Conservation (phyloP, 2,329 filamentous ascomycete species). For the Tolypocladium album region DNA sequence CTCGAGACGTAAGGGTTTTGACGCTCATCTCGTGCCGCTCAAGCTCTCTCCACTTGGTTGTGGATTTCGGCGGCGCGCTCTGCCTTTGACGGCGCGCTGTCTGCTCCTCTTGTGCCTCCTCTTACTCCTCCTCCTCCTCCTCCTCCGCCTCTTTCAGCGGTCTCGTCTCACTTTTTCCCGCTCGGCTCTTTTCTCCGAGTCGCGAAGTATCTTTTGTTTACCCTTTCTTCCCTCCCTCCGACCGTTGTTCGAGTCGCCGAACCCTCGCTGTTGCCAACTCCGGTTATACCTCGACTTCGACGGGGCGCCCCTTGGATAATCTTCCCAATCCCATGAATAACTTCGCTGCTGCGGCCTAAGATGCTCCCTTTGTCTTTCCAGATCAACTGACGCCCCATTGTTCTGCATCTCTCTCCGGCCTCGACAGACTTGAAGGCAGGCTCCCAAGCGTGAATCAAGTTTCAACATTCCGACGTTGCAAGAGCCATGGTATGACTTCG, state of each 20-base stretch:
- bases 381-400: not conserved
- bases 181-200: not conserved
- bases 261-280: not conserved
- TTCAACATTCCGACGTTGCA: not conserved
- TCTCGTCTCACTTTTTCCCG: not conserved
- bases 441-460: not conserved
- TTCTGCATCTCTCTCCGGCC: not conserved
- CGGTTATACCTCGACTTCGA: not conserved
- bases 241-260: not conserved
- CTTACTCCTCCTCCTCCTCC: not conserved
- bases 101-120: not conserved
- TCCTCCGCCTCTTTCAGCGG: not conserved
- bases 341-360: not conserved
- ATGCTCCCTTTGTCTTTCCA: not conserved
- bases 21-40: not conserved
- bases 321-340: too few relatives aligned
- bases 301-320: not conserved
- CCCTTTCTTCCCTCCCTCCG: not conserved
- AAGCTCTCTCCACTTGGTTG: not conserved
- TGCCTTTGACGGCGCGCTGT: not conserved
- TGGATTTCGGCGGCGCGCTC: not conserved
- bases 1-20: not conserved
- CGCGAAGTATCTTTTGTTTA: not conserved
- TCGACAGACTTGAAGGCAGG: not conserved
- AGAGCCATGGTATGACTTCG: conserved; percentile 10